These are phyloP conservation scores for Talaromyces sp. DNA, from an alignment of 2,329 filamentous ascomycete genomes.

Conservation along the genomic window DNA sequence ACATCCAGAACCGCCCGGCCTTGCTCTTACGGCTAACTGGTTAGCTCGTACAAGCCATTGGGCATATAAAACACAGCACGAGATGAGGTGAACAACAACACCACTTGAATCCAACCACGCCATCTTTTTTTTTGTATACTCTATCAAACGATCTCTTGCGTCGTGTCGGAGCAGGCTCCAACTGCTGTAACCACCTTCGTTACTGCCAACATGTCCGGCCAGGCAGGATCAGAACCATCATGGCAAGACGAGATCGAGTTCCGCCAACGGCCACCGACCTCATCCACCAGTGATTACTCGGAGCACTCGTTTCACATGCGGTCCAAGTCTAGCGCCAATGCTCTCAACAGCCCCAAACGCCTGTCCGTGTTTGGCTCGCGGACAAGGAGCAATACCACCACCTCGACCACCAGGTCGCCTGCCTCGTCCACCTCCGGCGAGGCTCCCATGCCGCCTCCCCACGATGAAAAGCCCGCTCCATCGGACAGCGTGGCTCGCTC, in stretches of 20 bases:
- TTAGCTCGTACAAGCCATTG: not conserved
- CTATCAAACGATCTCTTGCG: not conserved
- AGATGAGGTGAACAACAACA: not conserved
- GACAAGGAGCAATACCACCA: conserved; percentile 45
- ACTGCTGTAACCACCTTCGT: not conserved
- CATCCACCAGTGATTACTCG: conserved; percentile 28
- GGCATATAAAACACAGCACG: not conserved
- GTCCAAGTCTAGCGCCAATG: conserved; percentile 31
- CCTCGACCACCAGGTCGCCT: conserved; percentile 47
- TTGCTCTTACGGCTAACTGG: not conserved
- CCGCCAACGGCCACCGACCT: conserved; percentile 26
- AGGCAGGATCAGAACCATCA: not conserved
- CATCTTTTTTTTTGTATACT: not conserved
- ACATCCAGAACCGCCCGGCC: not conserved
- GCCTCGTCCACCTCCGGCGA: conserved; percentile 38
- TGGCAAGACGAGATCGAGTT: conserved; percentile 23
- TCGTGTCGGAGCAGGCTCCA: not conserved
- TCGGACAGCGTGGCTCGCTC: conserved; percentile 35
- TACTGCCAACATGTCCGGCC: not conserved
- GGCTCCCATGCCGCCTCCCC: conserved; percentile 23
- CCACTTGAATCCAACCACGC: not conserved
- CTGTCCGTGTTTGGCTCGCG: conserved; percentile 37
- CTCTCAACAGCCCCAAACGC: conserved; percentile 32
- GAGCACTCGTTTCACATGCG: conserved; percentile 31
- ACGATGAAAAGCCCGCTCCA: conserved; percentile 30